Evolutionary conservation across 2,329 filamentous ascomycete genomes (phyloP).

Genomic region (Cadophora sp.): DNA sequence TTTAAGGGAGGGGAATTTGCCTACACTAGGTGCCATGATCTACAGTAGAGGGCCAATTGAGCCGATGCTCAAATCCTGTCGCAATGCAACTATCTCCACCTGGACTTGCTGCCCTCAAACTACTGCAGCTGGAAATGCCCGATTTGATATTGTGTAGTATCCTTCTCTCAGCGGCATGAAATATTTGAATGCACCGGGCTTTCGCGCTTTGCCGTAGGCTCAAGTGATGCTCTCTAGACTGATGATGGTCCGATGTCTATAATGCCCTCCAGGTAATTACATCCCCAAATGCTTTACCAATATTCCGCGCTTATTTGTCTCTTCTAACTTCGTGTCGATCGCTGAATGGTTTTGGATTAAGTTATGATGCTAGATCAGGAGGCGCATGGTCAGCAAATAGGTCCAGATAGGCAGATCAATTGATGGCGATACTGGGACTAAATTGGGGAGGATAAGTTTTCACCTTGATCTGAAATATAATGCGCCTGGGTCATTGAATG

Average conservation of each 20-base stretch:
- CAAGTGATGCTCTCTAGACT: neutral
- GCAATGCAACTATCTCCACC: neutral
- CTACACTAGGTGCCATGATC: slow-evolving; percentile 27
- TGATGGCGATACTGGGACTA: neutral
- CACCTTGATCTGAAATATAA: neutral
- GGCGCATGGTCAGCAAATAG: neutral
- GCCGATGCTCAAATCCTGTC: neutral
- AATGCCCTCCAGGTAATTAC: neutral
- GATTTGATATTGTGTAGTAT: neutral
- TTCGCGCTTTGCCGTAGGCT: neutral
- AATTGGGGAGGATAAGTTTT: neutral
- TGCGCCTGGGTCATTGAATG: neutral
- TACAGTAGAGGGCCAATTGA: neutral
- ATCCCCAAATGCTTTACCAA: neutral
- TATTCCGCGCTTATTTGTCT: neutral
- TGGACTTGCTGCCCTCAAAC: too few relatives aligned
- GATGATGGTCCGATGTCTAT: neutral
- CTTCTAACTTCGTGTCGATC: neutral
- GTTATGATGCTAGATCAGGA: neutral
- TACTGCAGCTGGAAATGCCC: neutral
- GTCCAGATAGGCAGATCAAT: neutral
- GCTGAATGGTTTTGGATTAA: neutral
- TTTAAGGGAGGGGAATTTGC: neutral
- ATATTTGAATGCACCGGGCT: neutral
- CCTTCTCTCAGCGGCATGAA: neutral